Percentiles rank a stretch among this genome's conserved stretches.
These are phyloP conservation scores for Colletotrichum aenigma DNA, from an alignment of 2,329 filamentous ascomycete species.

Conservation along the genomic window DNA sequence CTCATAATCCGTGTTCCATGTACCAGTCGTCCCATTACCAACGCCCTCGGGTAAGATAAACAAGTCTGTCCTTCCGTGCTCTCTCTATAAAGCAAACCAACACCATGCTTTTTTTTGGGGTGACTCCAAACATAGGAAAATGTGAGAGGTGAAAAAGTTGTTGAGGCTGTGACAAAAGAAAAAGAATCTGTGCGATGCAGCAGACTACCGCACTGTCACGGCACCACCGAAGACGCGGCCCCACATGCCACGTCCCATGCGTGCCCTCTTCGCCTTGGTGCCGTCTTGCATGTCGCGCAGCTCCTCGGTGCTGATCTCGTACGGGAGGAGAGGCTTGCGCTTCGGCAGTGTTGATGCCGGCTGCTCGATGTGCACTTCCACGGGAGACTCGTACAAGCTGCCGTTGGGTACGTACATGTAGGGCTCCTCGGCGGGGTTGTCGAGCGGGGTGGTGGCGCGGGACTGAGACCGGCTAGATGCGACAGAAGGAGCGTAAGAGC, in stretches of 20 bases:
- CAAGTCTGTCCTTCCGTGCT: slow-evolving; percentile 4
- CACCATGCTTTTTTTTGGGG: slow-evolving; percentile 21
- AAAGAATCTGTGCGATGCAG: neutral
- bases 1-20: slow-evolving; percentile 15
- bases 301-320: slow-evolving; percentile 60
- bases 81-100: slow-evolving; percentile 17
- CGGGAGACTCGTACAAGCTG: slow-evolving; percentile 55
- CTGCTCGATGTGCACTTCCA: slow-evolving; percentile 47
- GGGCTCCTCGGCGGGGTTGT: slow-evolving; percentile 45
- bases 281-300: slow-evolving; percentile 54
- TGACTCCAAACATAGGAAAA: slow-evolving; percentile 17
- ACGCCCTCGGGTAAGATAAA: slow-evolving; percentile 11
- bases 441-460: slow-evolving; percentile 56
- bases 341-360: slow-evolving; percentile 38
- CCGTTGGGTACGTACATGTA: slow-evolving; percentile 43
- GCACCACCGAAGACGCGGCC: slow-evolving; percentile 56
- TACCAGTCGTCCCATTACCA: slow-evolving; percentile 15
- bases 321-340: slow-evolving; percentile 45
- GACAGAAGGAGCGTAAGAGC: slow-evolving; percentile 53
- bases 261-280: slow-evolving; percentile 52
- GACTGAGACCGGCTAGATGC: slow-evolving; percentile 48
- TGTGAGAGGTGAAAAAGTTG: neutral
- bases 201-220: slow-evolving; percentile 40
- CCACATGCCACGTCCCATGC: slow-evolving; percentile 54
- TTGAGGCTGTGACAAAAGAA: neutral